Conservation (phyloP, 148 eudicot species). For the Chenopodium berlandieri region DNA sequence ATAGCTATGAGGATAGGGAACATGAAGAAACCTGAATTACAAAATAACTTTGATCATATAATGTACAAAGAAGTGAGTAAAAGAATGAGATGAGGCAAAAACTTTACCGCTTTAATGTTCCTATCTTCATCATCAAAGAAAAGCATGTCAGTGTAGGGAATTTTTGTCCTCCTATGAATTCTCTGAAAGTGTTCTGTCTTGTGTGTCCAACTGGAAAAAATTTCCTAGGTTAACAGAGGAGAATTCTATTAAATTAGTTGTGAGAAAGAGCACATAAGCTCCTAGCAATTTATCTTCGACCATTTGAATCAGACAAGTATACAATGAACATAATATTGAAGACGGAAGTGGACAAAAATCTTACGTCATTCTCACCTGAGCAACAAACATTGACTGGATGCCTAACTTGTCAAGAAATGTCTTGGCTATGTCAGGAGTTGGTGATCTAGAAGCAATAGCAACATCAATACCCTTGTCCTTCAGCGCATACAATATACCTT, state of each 20-base stretch:
- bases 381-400: constrained; percentile 75
- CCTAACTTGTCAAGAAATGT: constrained; percentile 80
- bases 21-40: not conserved
- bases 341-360: constrained; percentile 1
- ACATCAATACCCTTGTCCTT: constrained; percentile 81
- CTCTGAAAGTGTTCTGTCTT: constrained; percentile 95
- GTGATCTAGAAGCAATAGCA: constrained; percentile 97
- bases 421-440: constrained; percentile 89
- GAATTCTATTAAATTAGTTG: not conserved
- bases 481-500: constrained; percentile 82
- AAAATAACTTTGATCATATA: not conserved
- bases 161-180: constrained; percentile 64
- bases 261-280: not conserved
- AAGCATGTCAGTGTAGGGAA: constrained; percentile 86
- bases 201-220: constrained; percentile 91
- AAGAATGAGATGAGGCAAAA: constrained; percentile 5
- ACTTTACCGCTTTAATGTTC: constrained; percentile 68
- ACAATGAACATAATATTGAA: constrained; percentile 2
- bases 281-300: not conserved
- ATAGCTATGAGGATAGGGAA: not conserved
- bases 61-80: not conserved
- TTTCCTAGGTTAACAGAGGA: constrained; percentile 52
- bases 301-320: not conserved
- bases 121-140: constrained; percentile 94
- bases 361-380: constrained; percentile 56